Base-by-base conservation (phyloP, 768 basidiomycete genomes). In the Naganishia vaughanmartiniae region DNA sequence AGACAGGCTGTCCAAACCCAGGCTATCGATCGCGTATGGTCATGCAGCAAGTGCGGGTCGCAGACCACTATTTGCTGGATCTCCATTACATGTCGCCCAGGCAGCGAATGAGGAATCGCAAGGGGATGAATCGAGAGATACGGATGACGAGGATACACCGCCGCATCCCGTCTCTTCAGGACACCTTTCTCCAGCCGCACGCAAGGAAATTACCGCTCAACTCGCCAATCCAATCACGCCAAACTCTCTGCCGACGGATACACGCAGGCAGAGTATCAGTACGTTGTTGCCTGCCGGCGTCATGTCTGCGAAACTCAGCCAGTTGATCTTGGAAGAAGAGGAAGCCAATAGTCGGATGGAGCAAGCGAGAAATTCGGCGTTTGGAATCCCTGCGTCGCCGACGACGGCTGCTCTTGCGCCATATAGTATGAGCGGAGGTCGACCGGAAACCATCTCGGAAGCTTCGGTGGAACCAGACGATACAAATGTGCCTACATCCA, bases 251-350 rank as follows among this genome's bases (percentile, higher is more conserved):
- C 60, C 60, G 24, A 42, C 60, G 10, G 60, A 63, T 45, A 42
- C 60, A 15, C 21, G 60, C 21, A 36, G 60, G 15, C 60, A 63
- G 33, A 63, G 60, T 36, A 63, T 63, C 42, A 63, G 60, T 21
- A 63, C 60, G 17, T 30, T 63, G n/a, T 45, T 63, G 39, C 60
- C 60, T 30, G 60, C 60, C 7, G 60, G 60, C 0, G 39, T 63
- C 42, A 63, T 63, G 60, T 63, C 60, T 42, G 60, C 60, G 14
- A 63, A 63, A n/a, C 28, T 63, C n/a, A 63, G 30, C 30, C 60
- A 63, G 39, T 28, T 63, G 24, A 45, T 63, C 15, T 17, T 63
- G 24, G 60, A 63, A 26, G 60, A 63, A 15, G 60, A 63, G 17
- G 60, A 63, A 45, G 60, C 60, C 3, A 45, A 63, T 24, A 51